Evolutionary conservation across 345 rosid species (phyloP).

Genomic region (Cardamine occulta): DNA sequence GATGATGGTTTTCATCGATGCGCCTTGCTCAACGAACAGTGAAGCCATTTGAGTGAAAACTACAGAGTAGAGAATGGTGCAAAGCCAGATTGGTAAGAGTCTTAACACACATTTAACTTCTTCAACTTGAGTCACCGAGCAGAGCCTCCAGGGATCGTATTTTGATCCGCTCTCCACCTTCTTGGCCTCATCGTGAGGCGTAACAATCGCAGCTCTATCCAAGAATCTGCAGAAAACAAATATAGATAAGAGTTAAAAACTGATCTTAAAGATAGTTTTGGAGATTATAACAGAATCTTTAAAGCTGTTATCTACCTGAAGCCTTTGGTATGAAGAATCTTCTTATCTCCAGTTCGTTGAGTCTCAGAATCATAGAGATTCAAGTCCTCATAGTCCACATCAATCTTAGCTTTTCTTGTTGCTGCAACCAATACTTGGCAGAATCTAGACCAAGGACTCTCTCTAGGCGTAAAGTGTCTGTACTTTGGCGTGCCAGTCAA

Average conservation of each 20-base stretch:
- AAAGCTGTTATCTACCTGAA: constrained; percentile 63
- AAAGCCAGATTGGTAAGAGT: constrained; percentile 93
- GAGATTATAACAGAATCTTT: neutral
- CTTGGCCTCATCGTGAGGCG: constrained; percentile 55
- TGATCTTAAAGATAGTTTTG: constrained; percentile 16
- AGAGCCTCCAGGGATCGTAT: constrained; percentile 70
- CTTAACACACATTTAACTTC: constrained; percentile 93
- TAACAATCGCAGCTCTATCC: constrained; percentile 80
- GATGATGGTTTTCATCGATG: constrained; percentile 70
- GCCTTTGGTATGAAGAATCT: constrained; percentile 74
- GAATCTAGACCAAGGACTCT: constrained; percentile 80
- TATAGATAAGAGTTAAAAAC: neutral
- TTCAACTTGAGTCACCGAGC: constrained; percentile 90
- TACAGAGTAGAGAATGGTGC: constrained; percentile 93
- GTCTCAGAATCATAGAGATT: constrained; percentile 53
- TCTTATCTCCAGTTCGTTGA: constrained; percentile 53
- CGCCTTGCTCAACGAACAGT: constrained; percentile 97
- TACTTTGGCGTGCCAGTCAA: constrained; percentile 78
- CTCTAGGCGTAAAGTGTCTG: constrained; percentile 72
- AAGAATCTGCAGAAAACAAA: constrained; percentile 59
- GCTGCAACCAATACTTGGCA: constrained; percentile 85
- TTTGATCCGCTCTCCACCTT: constrained; percentile 38
- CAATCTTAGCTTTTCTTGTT: constrained; percentile 56
- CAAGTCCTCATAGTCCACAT: constrained; percentile 47
- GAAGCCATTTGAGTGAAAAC: constrained; percentile 99